Base-by-base conservation (phyloP, 306 rosid species). In the Herpetospermum pedunculosum region DNA sequence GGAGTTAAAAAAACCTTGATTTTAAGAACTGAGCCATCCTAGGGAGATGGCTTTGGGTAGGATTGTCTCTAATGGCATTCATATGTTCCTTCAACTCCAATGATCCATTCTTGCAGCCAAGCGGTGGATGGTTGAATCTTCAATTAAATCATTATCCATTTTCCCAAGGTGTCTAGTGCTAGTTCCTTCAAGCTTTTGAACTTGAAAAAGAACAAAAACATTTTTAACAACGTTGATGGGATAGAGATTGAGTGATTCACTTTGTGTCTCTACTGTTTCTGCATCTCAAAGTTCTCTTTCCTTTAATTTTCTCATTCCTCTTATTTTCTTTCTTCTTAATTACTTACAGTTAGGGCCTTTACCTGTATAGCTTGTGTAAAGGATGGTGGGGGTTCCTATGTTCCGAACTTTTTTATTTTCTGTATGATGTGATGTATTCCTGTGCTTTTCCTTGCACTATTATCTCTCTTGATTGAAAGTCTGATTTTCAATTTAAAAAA, bases 51-150 rank as follows among this genome's bases (percentile, higher is more conserved):
- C 13, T 32, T 4, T 16, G 68, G 19, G 64, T 57, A 5, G 68
- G 25, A 60, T 30, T 60, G 1, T 30, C 25, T 37, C 28, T 12
- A 37, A 62, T 35, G 70, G 15, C 19, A 35, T 62, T 35, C 7
- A 37, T 19, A 63, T 65, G 50, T 65, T 40, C 72, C 15, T 65
- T 65, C 72, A 65, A 65, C 52, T 13, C 52, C 34, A 65, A 40
- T 11, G 3, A 40, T 40, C 19, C 10, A 40, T 41, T 38, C 32
- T 65, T 65, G 50, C 35, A 5, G 50, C 5, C 50, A 40, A 65
- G 72, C 72, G 4, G 72, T 38, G n/a, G 30, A 65, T 40, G 34
- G 23, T 44, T 41, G 34, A 15, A 63, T 63, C 48, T 63, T 21
- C 47, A 40, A 16, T 23, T 65, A 40, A 64, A 38, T 40, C 34